Conservation (phyloP, 2,329 filamentous ascomycete species). For the Epicoccum sorghinum region DNA sequence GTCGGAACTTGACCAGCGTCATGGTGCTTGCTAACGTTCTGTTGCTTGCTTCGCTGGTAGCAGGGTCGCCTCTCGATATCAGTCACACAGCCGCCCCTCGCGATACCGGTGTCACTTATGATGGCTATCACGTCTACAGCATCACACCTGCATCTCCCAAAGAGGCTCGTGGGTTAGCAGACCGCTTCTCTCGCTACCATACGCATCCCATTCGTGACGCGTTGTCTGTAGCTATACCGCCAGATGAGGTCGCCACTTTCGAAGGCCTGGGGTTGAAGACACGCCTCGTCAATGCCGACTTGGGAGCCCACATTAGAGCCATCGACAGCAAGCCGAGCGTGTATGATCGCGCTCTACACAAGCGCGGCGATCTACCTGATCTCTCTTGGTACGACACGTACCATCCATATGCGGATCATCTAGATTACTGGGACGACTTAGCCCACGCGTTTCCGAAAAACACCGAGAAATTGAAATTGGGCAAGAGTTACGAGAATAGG, state of each 20-base stretch:
- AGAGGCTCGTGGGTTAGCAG: slow-evolving; percentile 22
- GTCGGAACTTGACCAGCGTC: neutral
- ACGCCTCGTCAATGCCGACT: slow-evolving; percentile 52
- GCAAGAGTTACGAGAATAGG: slow-evolving; percentile 39
- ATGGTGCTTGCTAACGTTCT: slow-evolving; percentile 21
- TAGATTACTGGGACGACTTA: slow-evolving; percentile 39
- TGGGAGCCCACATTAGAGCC: slow-evolving; percentile 51
- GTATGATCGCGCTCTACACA: slow-evolving; percentile 23
- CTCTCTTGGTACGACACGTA: slow-evolving; percentile 51
- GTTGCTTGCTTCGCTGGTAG: slow-evolving; percentile 19
- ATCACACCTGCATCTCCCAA: slow-evolving; percentile 21
- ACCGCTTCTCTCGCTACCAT: slow-evolving; percentile 25
- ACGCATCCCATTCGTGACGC: slow-evolving; percentile 29
- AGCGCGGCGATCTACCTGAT: slow-evolving; percentile 40
- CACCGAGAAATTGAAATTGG: slow-evolving; percentile 35
- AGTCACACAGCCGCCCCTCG: slow-evolving; percentile 1
- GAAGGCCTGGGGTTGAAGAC: slow-evolving; percentile 44
- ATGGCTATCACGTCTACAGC: slow-evolving; percentile 29
- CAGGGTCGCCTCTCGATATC: slow-evolving; percentile 17
- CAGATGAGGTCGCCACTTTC: slow-evolving; percentile 48
- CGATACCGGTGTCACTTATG: slow-evolving; percentile 16
- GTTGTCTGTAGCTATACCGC: slow-evolving; percentile 47
- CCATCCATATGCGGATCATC: slow-evolving; percentile 39
- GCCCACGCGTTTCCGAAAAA: slow-evolving; percentile 34
- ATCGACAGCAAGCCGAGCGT: slow-evolving; percentile 18